Evolutionary conservation across 2,329 filamentous ascomycete genomes (phyloP), one percentile per base, ranked within the genome.

Genomic region (Clonostachys sp.): DNA sequence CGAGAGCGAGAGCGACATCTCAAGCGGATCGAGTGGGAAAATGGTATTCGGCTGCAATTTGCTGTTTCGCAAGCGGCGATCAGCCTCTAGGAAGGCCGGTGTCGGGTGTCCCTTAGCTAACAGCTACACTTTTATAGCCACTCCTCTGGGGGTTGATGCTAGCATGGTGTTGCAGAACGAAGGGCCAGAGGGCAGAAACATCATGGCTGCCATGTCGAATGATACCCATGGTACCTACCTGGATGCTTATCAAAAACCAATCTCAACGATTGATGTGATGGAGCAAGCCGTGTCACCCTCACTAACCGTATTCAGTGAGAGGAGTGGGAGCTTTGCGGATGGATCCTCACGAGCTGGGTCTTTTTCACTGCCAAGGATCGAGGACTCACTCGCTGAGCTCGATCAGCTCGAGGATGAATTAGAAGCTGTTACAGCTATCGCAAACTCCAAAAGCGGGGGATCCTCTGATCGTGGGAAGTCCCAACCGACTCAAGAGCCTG

Each of bases 321-420:
- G 56, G 50, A 55, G 61, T 49, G 53, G 61, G 44, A 68, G 61
- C 43, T 66, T 69, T 51, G 57, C 64, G 10, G 61, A 65, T 12
- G 53, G 51, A n/a, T 62, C 61, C 16, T 63, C 64, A 20, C 54
- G 55, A 30, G 46, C 57, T 6, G 62, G 57, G 1, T 66, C 62
- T 6, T 61, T 56, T 50, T 67, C 55, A 1, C 64, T 69, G 12
- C 65, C 73, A 24, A 75, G 79, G 16, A 84, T 85, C 44, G 82
- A 85, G 57, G 81, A 84, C 57, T 84, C 81, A 2, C 65, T 85
- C 9, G 81, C 83, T 58, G 80, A 80, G 51, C 67, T 85, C 17
- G 82, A 85, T 56, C 69, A 71, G 50, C 68, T 85, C 14, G 80
- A 85, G 53, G 81, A 85, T 34, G 72, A 83, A 44, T 68, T 84